A percentile compares a stretch with the other conserved stretches of the same genome.
Conservation (phyloP, 805 yeast genomes). For the Saccharomyces mikatae region DNA sequence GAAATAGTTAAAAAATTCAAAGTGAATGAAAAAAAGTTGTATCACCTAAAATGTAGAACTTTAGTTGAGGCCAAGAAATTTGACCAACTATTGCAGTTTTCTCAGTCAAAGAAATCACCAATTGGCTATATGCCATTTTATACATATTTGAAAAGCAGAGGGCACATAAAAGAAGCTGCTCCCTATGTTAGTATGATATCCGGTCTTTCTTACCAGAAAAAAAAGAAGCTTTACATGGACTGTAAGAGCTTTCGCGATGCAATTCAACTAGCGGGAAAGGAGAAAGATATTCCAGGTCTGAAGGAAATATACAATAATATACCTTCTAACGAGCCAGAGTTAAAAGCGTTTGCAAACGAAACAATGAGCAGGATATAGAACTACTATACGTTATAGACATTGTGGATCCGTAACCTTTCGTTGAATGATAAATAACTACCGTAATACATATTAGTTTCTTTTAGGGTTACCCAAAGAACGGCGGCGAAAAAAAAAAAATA, state of each 20-base stretch:
- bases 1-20: slow-evolving; percentile 46
- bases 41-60: slow-evolving; percentile 45
- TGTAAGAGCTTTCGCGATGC: slow-evolving; percentile 48
- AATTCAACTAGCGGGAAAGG: slow-evolving; percentile 26
- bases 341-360: slow-evolving; percentile 18
- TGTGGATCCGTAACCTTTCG: not conserved
- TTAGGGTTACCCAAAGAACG: not conserved
- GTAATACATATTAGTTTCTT: not conserved
- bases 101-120: slow-evolving; percentile 48
- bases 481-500: not conserved
- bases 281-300: slow-evolving; percentile 20
- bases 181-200: slow-evolving; percentile 48
- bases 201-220: slow-evolving; percentile 37
- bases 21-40: slow-evolving; percentile 48
- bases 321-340: slow-evolving; percentile 22
- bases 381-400: not conserved
- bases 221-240: slow-evolving; percentile 42
- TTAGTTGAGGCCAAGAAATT: slow-evolving; percentile 43
- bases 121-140: slow-evolving; percentile 66
- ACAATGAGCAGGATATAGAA: slow-evolving; percentile 13
- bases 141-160: slow-evolving; percentile 43
- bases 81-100: slow-evolving; percentile 48
- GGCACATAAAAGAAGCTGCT: slow-evolving; percentile 53
- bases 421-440: not conserved
- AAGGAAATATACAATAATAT: slow-evolving; percentile 17